Conservation (phyloP, 352 stramenopile species). For the Globisporangium alternatum region DNA sequence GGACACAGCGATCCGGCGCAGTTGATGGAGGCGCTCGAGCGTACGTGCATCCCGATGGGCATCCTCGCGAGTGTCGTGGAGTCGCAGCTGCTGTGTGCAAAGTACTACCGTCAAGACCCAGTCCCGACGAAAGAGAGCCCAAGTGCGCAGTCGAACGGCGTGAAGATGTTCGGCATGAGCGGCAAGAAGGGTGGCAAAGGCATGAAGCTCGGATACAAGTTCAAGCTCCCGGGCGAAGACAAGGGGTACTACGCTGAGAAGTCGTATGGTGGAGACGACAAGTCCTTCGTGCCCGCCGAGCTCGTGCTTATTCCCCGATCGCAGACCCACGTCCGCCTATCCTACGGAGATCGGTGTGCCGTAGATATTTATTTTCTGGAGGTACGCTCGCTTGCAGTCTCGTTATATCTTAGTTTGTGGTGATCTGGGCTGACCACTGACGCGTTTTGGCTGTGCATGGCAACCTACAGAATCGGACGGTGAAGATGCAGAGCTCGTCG, state of each 20-base stretch:
- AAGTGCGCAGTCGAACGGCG: constrained; percentile 21
- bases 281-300: constrained; percentile 81
- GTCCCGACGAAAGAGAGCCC: constrained; percentile 36
- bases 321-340: constrained; percentile 80
- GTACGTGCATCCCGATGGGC: constrained; percentile 80
- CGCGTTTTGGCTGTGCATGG: neutral
- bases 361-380: constrained; percentile 92
- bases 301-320: constrained; percentile 83
- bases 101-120: constrained; percentile 77
- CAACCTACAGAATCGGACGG: constrained; percentile 61
- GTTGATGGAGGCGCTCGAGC: constrained; percentile 78
- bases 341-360: constrained; percentile 79
- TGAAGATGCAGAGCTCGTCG: constrained; percentile 83
- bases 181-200: constrained; percentile 81
- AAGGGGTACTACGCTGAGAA: constrained; percentile 85
- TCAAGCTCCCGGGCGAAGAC: constrained; percentile 82
- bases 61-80: constrained; percentile 80
- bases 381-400: constrained; percentile 25
- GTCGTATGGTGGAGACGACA: constrained; percentile 81
- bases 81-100: constrained; percentile 80
- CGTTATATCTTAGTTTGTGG: neutral
- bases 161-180: constrained; percentile 51
- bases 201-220: constrained; percentile 87
- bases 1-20: constrained; percentile 75
- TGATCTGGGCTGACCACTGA: neutral